A percentile compares a stretch with the other conserved stretches of the same genome.
These are phyloP conservation scores for Mycena rebaudengoi DNA, from an alignment of 768 basidiomycete species.

Conservation along the genomic window DNA sequence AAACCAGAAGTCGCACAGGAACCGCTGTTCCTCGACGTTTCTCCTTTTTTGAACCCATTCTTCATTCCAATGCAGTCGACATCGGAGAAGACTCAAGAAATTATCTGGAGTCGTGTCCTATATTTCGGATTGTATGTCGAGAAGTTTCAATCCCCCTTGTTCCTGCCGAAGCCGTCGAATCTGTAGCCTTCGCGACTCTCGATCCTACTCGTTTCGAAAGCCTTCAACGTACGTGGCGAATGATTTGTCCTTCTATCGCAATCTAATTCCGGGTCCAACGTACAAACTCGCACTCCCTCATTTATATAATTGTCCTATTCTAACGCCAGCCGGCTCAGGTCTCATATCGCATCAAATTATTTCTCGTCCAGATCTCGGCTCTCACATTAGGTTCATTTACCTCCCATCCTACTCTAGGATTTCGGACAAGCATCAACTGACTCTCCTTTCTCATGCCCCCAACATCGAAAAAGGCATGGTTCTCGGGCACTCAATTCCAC, in stretches of 20 bases:
- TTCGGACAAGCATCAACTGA: neutral
- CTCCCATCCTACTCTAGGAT: neutral
- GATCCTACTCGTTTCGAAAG: neutral
- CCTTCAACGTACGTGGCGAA: conserved; percentile 2
- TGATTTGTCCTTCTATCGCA: neutral
- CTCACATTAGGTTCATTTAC: neutral
- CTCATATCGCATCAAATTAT: neutral
- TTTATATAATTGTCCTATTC: neutral
- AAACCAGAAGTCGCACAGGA: neutral
- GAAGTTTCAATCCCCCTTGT: neutral
- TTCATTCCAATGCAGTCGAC: conserved; percentile 3
- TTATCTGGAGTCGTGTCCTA: neutral
- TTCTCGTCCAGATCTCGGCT: neutral
- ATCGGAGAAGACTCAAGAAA: neutral
- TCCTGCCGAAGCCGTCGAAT: neutral
- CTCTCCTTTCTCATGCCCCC: neutral
- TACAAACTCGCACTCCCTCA: neutral
- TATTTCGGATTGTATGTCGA: conserved; percentile 1
- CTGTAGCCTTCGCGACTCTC: neutral
- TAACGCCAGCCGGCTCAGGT: neutral
- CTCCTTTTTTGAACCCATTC: conserved; percentile 8
- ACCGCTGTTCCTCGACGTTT: neutral
- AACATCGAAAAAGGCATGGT: neutral
- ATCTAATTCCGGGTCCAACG: neutral
- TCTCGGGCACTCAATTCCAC: neutral